Percentiles rank a stretch among this genome's conserved stretches.
Evolutionary conservation across 306 rosid species (phyloP).

Genomic region (Castanea mollissima): DNA sequence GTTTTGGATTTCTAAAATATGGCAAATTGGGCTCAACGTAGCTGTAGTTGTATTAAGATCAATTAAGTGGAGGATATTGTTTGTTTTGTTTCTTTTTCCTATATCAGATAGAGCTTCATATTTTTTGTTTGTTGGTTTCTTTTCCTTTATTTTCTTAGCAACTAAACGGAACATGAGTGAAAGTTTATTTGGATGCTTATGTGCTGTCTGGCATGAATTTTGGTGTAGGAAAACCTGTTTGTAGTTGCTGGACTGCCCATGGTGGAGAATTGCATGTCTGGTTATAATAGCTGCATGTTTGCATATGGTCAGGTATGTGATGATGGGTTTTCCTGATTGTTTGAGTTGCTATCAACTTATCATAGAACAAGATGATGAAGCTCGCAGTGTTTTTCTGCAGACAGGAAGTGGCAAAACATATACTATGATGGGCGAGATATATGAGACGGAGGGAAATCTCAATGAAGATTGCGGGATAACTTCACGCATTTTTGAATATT

Average conservation of each 20-base stretch:
- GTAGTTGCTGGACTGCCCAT: conserved; percentile 87
- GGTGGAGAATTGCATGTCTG: conserved; percentile 98
- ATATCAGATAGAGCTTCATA: background rate
- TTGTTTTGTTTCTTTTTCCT: background rate
- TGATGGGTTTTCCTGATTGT: background rate
- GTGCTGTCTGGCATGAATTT: background rate
- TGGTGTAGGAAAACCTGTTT: conserved; percentile 74
- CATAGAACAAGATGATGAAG: conserved; percentile 21
- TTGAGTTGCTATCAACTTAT: conserved; percentile 13
- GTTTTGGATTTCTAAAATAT: background rate
- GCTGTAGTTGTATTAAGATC: background rate
- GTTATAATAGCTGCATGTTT: conserved; percentile 95
- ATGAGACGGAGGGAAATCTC: conserved; percentile 61
- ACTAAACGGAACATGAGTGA: background rate
- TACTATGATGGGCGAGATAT: conserved; percentile 96
- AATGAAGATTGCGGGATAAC: conserved; percentile 78
- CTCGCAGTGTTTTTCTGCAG: conserved; percentile 44
- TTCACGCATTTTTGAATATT: conserved; percentile 82
- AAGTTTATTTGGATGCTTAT: conserved; percentile 15
- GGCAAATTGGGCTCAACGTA: background rate
- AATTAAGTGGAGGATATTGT: background rate
- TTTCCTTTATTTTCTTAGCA: background rate
- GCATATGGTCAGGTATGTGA: conserved; percentile 91
- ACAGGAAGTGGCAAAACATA: conserved; percentile 98
- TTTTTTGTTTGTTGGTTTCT: background rate